Base-by-base conservation (phyloP, 1,284 basidiomycete species). In the Neonothopanus nambi region DNA sequence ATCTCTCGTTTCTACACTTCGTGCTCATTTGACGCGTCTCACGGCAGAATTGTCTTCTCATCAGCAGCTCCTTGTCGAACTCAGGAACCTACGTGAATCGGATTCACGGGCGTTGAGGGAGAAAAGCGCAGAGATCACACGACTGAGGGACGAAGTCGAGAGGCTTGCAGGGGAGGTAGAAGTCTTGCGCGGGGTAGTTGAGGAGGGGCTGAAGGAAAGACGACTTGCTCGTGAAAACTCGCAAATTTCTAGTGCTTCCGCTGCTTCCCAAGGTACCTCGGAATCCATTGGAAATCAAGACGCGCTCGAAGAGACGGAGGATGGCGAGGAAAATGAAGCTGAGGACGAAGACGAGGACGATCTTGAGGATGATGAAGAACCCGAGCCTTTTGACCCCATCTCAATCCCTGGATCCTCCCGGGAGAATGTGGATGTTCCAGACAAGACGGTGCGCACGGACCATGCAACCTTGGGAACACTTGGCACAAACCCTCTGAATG, bases 111-210 rank as follows among this genome's bases (percentile, higher is more conserved):
- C 81, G 0, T 64, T 93, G 36, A 72, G 80, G 30, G 80, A 82
- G 53, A 89, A 88, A 64, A 70, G 78, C 21, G 69, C 70, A 12
- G 87, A 91, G 59, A 81, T 91, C 12, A 77, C 81, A 40, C 71
- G 70, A 7, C 74, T 91, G 20, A 76, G 76, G 48, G 73, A 78
- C 12, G 86, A 91, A 59, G 87, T 92, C 3, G 89, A 91, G 63
- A 72, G 87, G 26, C 79, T 95, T 3, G 84, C 81, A 0, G 83
- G 83, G 2, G 92, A 95, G 67, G 89, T 94, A 1, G 85, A 89
- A 55, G 85, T 89, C 3, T 74, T 95, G n/a, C 78, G 87, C 18
- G 85, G 84, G 0, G 86, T 94, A 0, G 89, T 94, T 0, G 91
- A 93, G 64, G 86, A 92, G 55, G 91, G 91, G 0, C 73, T 95